phyloP scores from a whole-genome alignment of 2,329 filamentous ascomycete genomes.

The Anisogramma anomala region DNA sequence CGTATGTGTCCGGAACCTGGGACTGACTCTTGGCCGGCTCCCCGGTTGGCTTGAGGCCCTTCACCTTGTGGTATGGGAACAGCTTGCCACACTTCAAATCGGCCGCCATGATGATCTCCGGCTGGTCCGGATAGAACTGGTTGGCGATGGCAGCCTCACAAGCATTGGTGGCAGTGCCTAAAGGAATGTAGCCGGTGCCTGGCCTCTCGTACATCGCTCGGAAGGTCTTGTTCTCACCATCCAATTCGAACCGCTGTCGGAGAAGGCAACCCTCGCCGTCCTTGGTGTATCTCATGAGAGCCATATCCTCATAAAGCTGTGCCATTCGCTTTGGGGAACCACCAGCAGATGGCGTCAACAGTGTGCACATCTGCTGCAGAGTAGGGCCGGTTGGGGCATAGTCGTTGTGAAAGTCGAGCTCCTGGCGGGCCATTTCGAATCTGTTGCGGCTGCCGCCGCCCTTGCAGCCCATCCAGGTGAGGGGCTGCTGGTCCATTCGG shows the following conservation, averaged over 20 bases:
- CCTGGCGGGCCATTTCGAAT: background rate
- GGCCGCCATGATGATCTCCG: background rate
- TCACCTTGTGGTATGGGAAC: background rate
- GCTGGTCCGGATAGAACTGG: conserved; percentile 1
- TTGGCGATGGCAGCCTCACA: background rate
- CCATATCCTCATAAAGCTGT: background rate
- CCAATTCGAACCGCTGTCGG: too few relatives aligned
- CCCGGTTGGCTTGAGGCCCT: too few relatives aligned
- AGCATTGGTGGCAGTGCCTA: background rate
- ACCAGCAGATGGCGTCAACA: too few relatives aligned
- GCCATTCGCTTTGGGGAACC: background rate
- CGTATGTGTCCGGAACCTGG: too few relatives aligned
- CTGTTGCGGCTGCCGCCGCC: background rate
- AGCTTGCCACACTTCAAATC: background rate
- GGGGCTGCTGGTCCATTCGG: background rate
- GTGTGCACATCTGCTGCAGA: too few relatives aligned
- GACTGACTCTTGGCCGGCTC: too few relatives aligned
- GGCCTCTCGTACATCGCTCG: background rate
- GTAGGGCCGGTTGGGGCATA: background rate
- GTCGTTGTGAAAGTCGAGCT: background rate
- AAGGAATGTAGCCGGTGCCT: background rate
- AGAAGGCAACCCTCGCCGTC: background rate
- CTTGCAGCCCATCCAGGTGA: background rate
- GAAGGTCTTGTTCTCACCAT: background rate
- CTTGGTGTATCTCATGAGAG: background rate